Evolutionary conservation across 441 rosid genomes (phyloP), one percentile per base, ranked within the genome.

Genomic region (Brassica hybrid): DNA sequence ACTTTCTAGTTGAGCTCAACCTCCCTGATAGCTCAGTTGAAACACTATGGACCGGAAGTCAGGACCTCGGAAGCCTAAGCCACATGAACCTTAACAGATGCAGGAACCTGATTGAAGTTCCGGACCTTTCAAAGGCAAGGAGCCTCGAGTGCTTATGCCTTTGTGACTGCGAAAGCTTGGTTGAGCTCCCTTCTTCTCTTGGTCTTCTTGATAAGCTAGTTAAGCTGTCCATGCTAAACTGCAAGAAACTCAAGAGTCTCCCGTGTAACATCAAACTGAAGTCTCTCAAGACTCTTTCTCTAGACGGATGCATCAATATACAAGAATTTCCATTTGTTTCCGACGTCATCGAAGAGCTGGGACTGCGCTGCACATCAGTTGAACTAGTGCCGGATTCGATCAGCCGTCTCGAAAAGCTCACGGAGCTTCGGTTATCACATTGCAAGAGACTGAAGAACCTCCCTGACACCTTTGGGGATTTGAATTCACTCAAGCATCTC

Each of bases 391-490:
- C 68, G 48, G 1, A 50, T 6, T 18, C 4, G 1, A 59, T 72
- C 10, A 7, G 65, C 0, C 9, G 59, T 69, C 66, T 77, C 50
- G 65, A 73, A 12, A 65, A 13, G 56, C 76, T 77, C 13, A 64
- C 12, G 0, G 25, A 38, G 0, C 61, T 77, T 36, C 48, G 71
- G 38, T 6, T 66, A 61, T 43, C 76, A 19, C 36, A 56, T 4
- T 77, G 76, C 76, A 71, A 70, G 76, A 77, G 48, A 65, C 66
- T 77, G 21, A 77, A 71, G 76, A 77, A 71, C 57, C 80, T 77
- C 43, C 76, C 80, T 8, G 76, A 43, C 6, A 66, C 76, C 56
- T 7, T 77, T 6, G 72, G 76, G 57, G 14, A 9, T 38, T 10
- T 77, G 43, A 3, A 13, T 30, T 71, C 72, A 1, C 80, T 77